Base-by-base conservation (phyloP, 1,139 yeast species). In the Nakaseomyces kungkrabaensis region DNA sequence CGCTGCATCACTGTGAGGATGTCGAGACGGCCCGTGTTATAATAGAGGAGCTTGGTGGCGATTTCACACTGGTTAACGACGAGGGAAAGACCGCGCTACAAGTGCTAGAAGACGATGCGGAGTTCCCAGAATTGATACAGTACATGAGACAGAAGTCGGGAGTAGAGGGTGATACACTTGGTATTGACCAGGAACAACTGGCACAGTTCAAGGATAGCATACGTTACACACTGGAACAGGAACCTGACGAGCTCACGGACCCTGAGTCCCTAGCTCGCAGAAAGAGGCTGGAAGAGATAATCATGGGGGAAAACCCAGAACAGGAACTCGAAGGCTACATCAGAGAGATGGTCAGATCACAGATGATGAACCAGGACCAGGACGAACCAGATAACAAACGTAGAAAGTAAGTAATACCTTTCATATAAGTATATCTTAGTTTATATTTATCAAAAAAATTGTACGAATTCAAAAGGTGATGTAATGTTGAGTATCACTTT, bases 1-100 rank as follows among this genome's bases (percentile, higher is more conserved):
- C 98, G 0, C 72, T 92, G 55, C 97, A 92, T 65, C 95, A 89
- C 56, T 88, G 81, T 29, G 98, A 94, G 63, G 85, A 81, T 51
- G 68, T 77, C 0, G 70, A 66, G 1, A 75, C 81, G 1, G 97
- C 96, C 2, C 77, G 75, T 57, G 61, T 73, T 36, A 69, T 92
- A 51, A 73, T 92, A 1, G 85, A 80, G 59, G 78, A 80, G 50
- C 73, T 81, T 38, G 73, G 76, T 2, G 96, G 92, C 0, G 84
- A 87, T 66, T 74, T 72, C 65, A 77, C 68, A 46, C 59, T 78
- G 46, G 78, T 74, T 63, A 92, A 92, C 64, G 66, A 69, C 42
- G 95, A 86, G 38, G 95, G 87, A 2, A 76, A 78, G 61, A 88
- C 89, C 3, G 78, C 86, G 3, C 64, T 79, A 25, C 79, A 81